Percentiles rank a stretch among this genome's conserved stretches.
phyloP scores from a whole-genome alignment of 2,329 filamentous ascomycete species.

The Ophiostoma sp. region DNA sequence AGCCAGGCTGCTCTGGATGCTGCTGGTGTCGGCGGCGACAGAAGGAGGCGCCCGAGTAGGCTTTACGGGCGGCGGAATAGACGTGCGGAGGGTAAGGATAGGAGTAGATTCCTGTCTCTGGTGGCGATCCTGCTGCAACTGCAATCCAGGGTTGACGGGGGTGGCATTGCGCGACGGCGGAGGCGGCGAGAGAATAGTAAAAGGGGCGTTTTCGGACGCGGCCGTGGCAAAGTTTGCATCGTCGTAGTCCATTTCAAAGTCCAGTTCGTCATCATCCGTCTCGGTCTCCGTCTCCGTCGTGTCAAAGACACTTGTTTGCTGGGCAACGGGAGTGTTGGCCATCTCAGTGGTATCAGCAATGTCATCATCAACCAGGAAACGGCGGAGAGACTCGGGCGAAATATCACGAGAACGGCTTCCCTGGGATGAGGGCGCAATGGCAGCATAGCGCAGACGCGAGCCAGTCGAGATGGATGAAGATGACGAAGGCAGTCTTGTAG shows the following conservation, averaged over 20 bases:
- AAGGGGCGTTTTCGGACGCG: conserved; percentile 41
- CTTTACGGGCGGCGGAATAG: conserved; percentile 23
- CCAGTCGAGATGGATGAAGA: conserved; percentile 16
- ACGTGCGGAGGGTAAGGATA: background rate
- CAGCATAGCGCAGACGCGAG: conserved; percentile 14
- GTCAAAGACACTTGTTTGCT: background rate
- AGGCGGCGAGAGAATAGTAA: conserved; percentile 50
- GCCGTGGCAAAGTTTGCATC: conserved; percentile 56
- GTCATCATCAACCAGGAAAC: conserved; percentile 43
- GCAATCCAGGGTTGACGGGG: background rate
- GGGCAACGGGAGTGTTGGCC: background rate
- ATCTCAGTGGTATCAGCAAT: background rate
- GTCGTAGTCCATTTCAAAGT: conserved; percentile 48
- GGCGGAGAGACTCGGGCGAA: conserved; percentile 51
- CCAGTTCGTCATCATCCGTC: conserved; percentile 48
- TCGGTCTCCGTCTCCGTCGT: conserved; percentile 48
- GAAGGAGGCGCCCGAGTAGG: conserved; percentile 11
- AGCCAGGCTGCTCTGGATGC: conserved; percentile 29
- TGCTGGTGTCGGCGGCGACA: background rate
- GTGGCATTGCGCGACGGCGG: conserved; percentile 36
- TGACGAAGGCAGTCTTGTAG: conserved; percentile 29
- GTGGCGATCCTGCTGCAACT: background rate
- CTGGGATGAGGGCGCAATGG: background rate
- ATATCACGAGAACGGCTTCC: conserved; percentile 43
- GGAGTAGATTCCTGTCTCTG: background rate